Base-by-base conservation (phyloP, 1,139 yeast species). In the Schizosaccharomyces versatilis region DNA sequence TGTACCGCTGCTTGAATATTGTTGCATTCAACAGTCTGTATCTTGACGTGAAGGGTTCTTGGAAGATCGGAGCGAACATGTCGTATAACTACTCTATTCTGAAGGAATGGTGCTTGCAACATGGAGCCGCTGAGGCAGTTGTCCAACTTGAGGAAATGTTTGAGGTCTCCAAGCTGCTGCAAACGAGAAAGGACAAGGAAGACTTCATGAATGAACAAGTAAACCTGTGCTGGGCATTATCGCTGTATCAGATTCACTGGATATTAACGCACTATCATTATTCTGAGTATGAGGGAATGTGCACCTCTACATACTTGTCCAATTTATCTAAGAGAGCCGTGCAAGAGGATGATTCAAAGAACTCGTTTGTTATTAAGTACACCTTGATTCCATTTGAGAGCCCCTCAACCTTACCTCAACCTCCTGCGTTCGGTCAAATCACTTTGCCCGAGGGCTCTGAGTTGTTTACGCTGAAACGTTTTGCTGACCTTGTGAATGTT, bases 101-200 rank as follows among this genome's bases (percentile, higher is more conserved):
- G 63, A 97, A 88, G 68, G 99, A 93, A 71, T 93, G 98, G 98
- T 90, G 98, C 69, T 90, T 86, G 70, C 80, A 90, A 5, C 96
- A 90, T 67, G 94, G 84, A 58, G 78, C 93, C 61, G 82, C 84
- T 55, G 95, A 88, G 65, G 95, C 94, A 5, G 77, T 90, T n/a
- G 77, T 81, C 47, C 81, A 86, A 64, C 75, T 93, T 66, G 81
- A 83, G 60, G 97, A 88, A 66, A 74, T 93, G 65, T 76, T 86
- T 65, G 98, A 93, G 70, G 93, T 95, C 36, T 93, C 96, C 53
- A 93, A 93, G 70, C 73, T 93, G 60, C 73, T 93, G 64, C 99
- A 93, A 70, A 77, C 90, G 66, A 79, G 94, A 68, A 60, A 59
- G 52, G 55, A 53, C 15, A 54, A 44, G 7, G 38, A 19, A 12